phyloP scores from a whole-genome alignment of 768 basidiomycete genomes.

The Boletus edulis region DNA sequence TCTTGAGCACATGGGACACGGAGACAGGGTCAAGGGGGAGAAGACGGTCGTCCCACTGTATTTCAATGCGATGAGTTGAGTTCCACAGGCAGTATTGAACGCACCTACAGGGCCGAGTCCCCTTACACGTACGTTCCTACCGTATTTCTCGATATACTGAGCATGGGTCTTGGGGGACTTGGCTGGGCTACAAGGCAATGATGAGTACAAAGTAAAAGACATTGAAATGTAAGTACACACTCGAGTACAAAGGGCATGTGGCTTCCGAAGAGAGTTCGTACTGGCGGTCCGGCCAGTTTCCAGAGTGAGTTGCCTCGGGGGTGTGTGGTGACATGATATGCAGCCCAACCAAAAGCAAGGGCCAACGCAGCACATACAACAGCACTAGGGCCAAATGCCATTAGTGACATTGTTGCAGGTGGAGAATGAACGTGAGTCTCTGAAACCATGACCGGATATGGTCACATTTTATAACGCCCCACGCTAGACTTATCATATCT shows the following conservation, averaged over 20 bases:
- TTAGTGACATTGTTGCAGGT: too few relatives aligned
- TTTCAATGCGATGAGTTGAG: constrained; percentile 6
- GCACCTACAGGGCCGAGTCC: constrained; percentile 67
- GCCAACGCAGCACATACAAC: constrained; percentile 4
- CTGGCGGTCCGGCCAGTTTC: constrained; percentile 60
- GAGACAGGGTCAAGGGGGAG: constrained; percentile 80
- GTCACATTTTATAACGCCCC: too few relatives aligned
- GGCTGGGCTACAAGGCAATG: constrained; percentile 41
- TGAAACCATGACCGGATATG: too few relatives aligned
- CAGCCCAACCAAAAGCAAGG: constrained; percentile 17
- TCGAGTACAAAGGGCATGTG: constrained; percentile 58
- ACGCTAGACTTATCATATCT: too few relatives aligned
- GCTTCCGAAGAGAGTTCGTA: constrained; percentile 45
- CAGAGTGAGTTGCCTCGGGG: constrained; percentile 44
- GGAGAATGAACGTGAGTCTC: too few relatives aligned
- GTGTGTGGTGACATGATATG: constrained; percentile 27
- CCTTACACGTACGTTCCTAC: constrained; percentile 65
- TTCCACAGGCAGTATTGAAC: not conserved
- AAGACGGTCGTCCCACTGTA: constrained; percentile 75
- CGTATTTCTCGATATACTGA: constrained; percentile 54
- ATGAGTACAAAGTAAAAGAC: not conserved
- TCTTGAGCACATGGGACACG: constrained; percentile 69
- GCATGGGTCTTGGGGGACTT: constrained; percentile 56
- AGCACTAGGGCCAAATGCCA: constrained; percentile 5
- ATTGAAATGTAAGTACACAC: constrained; percentile 36